phyloP scores from a whole-genome alignment of 1,284 basidiomycete species.

The Exobasidium cylindrosporum region DNA sequence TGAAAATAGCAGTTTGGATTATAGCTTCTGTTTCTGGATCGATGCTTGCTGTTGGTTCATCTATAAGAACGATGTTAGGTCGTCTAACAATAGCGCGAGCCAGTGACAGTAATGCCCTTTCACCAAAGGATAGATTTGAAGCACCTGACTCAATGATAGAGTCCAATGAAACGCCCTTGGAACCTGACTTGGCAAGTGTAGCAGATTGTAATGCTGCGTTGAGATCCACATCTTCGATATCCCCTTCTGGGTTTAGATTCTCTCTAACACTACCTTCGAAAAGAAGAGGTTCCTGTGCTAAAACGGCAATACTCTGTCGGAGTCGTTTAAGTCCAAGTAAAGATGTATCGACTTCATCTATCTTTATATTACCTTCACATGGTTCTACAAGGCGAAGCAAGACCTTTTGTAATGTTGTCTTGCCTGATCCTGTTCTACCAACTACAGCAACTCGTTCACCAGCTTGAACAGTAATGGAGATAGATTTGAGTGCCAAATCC shows the following conservation, averaged over 20 bases:
- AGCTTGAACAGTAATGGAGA: conserved; percentile 60
- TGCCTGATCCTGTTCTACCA: conserved; percentile 62
- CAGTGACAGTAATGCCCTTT: conserved; percentile 48
- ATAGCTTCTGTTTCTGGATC: conserved; percentile 41
- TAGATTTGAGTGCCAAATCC: conserved; percentile 59
- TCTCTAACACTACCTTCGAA: conserved; percentile 41
- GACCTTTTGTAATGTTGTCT: conserved; percentile 46
- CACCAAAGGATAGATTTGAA: conserved; percentile 47
- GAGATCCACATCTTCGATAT: conserved; percentile 35
- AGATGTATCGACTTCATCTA: conserved; percentile 57
- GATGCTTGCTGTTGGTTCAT: conserved; percentile 50
- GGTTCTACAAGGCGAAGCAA: conserved; percentile 47
- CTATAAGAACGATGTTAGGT: conserved; percentile 48
- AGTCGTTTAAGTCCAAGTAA: conserved; percentile 59
- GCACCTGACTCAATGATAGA: conserved; percentile 39
- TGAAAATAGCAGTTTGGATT: conserved; percentile 75
- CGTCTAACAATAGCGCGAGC: conserved; percentile 45
- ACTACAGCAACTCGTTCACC: conserved; percentile 83
- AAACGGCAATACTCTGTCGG: conserved; percentile 59
- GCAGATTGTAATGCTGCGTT: conserved; percentile 24
- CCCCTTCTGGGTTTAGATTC: conserved; percentile 36
- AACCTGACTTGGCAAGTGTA: neutral
- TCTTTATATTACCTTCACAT: conserved; percentile 27
- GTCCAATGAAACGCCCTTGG: neutral
- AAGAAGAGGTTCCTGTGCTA: conserved; percentile 56